Evolutionary conservation across 2,329 filamentous ascomycete species (phyloP), one percentile per base, ranked within the genome.

Genomic region (Bipolaris zeicola): DNA sequence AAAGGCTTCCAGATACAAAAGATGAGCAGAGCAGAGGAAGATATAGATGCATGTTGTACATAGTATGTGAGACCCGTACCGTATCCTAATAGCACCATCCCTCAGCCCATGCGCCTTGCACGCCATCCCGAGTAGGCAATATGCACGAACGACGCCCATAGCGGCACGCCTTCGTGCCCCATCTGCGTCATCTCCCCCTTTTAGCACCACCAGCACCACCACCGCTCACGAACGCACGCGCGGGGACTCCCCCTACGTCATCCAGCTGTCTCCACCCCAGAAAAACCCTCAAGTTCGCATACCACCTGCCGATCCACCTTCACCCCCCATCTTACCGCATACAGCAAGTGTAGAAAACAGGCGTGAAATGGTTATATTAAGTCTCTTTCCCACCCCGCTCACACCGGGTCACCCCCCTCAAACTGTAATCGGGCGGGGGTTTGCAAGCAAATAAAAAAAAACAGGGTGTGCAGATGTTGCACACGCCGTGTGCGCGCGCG

Each of bases 341-440:
- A 20, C 31, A 61, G 55, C 50, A 61, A 57, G 31, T 28, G 38
- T 61, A 0, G 60, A 57, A 63, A 55, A 43, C 39, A 61, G 60
- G 55, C 55, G 50, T 37, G 10, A 42, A 50, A 57, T 37, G 39
- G 54, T 53, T 54, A 57, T 57, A 54, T 54, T 50, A 45, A 54
- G 41, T 44, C 33, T 52, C 48, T 22, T 34, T 3, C 28, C 28
- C 28, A 31, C 28, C 28, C 50, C 39, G 28, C 50, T 18, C 43
- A 16, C 18, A 20, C 20, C 20, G 22, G 22, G 22, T 28, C 3
- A 1, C 28, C 28, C 28, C 28, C 28, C 28, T 31, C 28, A 31
- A 31, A 31, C 28, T 11, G 28, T 31, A 31, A 13, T 31, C 26
- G 28, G 28, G 10, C 8, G 10, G 10, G 8, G 20, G 20, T 2